Conservation (phyloP, 1,284 basidiomycete genomes). For the Malassezia sp. region DNA sequence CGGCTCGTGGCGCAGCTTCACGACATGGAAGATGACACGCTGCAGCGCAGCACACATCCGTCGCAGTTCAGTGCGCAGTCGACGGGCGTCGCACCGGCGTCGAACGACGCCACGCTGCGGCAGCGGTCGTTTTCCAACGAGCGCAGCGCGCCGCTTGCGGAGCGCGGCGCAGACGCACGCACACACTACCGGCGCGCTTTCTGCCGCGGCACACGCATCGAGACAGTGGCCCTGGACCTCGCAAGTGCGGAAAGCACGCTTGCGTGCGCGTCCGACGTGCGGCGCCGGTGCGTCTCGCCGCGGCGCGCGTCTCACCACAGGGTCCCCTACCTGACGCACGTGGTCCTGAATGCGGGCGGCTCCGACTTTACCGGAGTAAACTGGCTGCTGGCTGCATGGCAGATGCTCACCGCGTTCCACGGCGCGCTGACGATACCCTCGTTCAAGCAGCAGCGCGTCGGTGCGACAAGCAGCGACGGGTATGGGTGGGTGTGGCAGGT, state of each 20-base stretch:
- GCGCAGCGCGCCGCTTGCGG: conserved; percentile 14
- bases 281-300: conserved; percentile 19
- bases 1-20: conserved; percentile 24
- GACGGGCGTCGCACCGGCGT: conserved; percentile 23
- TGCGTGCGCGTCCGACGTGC: conserved; percentile 22
- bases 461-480: conserved; percentile 40
- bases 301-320: too few species aligned
- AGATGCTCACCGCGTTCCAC: conserved; percentile 37
- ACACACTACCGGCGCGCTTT: conserved; percentile 34
- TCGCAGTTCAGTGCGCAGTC: conserved; percentile 5
- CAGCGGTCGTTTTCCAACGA: conserved; percentile 15
- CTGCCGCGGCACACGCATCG: conserved; percentile 36
- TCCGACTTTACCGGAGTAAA: conserved; percentile 42
- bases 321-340: conserved; percentile 43
- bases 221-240: conserved; percentile 42
- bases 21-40: background rate
- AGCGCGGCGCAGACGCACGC: conserved; percentile 28
- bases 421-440: conserved; percentile 42
- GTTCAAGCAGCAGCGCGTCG: conserved; percentile 40
- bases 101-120: conserved; percentile 18
- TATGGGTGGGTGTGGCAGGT: conserved; percentile 47
- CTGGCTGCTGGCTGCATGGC: conserved; percentile 34
- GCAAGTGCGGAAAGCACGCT: conserved; percentile 41
- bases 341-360: conserved; percentile 45
- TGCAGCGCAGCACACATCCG: background rate